Evolutionary conservation across 2,329 filamentous ascomycete species (phyloP).

Genomic region (Paraphoma chrysanthemicola): DNA sequence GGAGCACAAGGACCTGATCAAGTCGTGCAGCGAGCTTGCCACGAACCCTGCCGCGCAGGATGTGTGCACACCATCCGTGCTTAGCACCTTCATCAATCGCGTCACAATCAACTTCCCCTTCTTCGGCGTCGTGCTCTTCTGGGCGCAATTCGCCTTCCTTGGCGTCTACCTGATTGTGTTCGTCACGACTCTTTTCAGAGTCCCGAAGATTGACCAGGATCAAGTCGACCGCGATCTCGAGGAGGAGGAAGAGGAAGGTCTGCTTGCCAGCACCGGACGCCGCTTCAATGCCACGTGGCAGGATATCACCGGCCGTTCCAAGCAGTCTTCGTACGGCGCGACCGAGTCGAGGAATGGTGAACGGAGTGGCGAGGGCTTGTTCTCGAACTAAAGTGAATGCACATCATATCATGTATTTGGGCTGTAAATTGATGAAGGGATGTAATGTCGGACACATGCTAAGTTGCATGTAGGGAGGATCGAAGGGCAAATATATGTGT

Average conservation of each 20-base stretch:
- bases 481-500: not conserved
- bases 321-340: slow-evolving; percentile 37
- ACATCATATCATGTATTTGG: not conserved
- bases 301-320: slow-evolving; percentile 73
- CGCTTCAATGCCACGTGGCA: slow-evolving; percentile 88
- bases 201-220: slow-evolving; percentile 76
- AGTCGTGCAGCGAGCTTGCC: slow-evolving; percentile 80
- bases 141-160: slow-evolving; percentile 93
- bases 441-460: not conserved
- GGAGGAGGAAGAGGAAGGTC: slow-evolving; percentile 89
- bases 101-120: slow-evolving; percentile 94
- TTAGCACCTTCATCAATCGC: slow-evolving; percentile 91
- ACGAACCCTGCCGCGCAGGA: slow-evolving; percentile 73
- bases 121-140: slow-evolving; percentile 92
- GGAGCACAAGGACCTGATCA: slow-evolving; percentile 73
- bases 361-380: slow-evolving; percentile 15
- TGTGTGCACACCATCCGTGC: slow-evolving; percentile 89
- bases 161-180: slow-evolving; percentile 83
- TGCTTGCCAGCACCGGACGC: slow-evolving; percentile 82
- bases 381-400: not conserved
- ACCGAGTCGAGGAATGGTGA: slow-evolving; percentile 32
- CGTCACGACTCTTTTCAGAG: slow-evolving; percentile 77
- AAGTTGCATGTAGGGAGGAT: not conserved
- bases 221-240: slow-evolving; percentile 89
- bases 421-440: slow-evolving; percentile 1